Percentiles rank a stretch among this genome's conserved stretches.
phyloP scores from a whole-genome alignment of 805 yeast genomes.

The Metschnikowia dekortorum region DNA sequence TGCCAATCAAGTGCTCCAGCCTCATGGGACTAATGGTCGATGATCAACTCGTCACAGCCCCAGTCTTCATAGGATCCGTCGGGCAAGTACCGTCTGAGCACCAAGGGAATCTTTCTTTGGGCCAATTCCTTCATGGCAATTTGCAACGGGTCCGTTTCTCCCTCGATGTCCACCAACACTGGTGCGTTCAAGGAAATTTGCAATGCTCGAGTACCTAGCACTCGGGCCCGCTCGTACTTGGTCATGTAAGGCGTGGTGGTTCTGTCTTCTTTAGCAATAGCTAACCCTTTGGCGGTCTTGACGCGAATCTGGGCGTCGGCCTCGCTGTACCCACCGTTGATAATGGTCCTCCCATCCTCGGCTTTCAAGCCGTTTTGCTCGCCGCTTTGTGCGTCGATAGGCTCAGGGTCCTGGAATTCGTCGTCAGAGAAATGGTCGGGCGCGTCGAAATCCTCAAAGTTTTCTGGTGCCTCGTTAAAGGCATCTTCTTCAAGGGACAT shows the following conservation, averaged over 20 bases:
- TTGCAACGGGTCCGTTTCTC: conserved; percentile 97
- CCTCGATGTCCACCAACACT: conserved; percentile 94
- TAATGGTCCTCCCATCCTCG: conserved; percentile 70
- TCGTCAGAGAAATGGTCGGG: conserved; percentile 74
- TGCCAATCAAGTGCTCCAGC: too few relatives aligned
- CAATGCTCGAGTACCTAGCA: conserved; percentile 93
- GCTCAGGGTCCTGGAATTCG: conserved; percentile 44
- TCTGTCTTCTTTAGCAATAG: conserved; percentile 84
- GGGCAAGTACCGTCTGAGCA: conserved; percentile 92
- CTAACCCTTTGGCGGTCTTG: conserved; percentile 71
- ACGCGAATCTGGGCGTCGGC: conserved; percentile 46
- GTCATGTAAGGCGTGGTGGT: conserved; percentile 99
- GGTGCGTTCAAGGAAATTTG: conserved; percentile 99
- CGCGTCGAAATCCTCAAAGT: conserved; percentile 78
- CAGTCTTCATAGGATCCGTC: conserved; percentile 97
- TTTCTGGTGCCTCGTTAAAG: conserved; percentile 67
- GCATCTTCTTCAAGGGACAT: conserved; percentile 46
- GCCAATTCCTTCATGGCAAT: conserved; percentile 96
- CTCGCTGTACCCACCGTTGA: conserved; percentile 66
- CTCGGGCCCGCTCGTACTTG: conserved; percentile 96
- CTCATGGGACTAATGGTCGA: conserved; percentile 51
- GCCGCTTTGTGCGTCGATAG: conserved; percentile 18
- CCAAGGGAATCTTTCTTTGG: conserved; percentile 91
- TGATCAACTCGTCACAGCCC: conserved; percentile 97
- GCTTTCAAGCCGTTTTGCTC: conserved; percentile 44